Percentiles rank a stretch among this genome's conserved stretches.
These are phyloP conservation scores for Candida cerambycidarum DNA, from an alignment of 805 yeast species.

Conservation along the genomic window DNA sequence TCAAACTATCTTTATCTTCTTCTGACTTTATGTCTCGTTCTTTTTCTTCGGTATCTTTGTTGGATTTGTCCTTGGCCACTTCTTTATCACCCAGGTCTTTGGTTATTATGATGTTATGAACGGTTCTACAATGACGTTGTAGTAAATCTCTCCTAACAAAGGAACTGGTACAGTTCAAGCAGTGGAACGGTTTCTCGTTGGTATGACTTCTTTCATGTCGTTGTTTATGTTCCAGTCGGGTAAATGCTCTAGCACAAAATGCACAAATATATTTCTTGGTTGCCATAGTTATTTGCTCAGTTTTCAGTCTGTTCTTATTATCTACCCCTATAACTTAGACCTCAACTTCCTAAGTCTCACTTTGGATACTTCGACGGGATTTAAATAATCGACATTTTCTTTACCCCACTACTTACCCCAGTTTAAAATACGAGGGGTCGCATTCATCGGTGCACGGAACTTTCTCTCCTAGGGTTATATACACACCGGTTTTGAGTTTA, in stretches of 20 bases:
- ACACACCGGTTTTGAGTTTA: too few species aligned
- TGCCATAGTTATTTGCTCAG: slow-evolving; percentile 22
- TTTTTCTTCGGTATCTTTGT: background rate
- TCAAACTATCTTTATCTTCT: too few species aligned
- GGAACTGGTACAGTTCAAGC: slow-evolving; percentile 65
- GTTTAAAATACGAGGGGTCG: slow-evolving; percentile 7
- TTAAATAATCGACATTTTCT: slow-evolving; percentile 1
- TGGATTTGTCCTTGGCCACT: background rate
- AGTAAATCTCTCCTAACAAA: slow-evolving; percentile 78
- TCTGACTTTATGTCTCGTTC: background rate
- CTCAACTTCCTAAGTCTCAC: slow-evolving; percentile 1
- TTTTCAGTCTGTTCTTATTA: too few species aligned
- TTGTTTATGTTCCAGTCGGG: slow-evolving; percentile 75
- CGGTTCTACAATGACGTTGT: slow-evolving; percentile 77
- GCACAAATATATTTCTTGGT: slow-evolving; percentile 72
- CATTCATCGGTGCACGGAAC: slow-evolving; percentile 1
- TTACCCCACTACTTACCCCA: slow-evolving; percentile 8
- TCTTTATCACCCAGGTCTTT: slow-evolving; percentile 2
- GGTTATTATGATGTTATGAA: slow-evolving; percentile 45
- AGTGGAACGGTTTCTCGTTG: slow-evolving; percentile 76
- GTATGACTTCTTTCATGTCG: slow-evolving; percentile 81
- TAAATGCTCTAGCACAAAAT: slow-evolving; percentile 75
- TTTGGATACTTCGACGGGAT: background rate
- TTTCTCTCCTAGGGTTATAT: background rate
- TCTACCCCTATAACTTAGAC: too few species aligned